Conservation (phyloP, 2,329 filamentous ascomycete genomes). For the Stagonosporopsis vannaccii region DNA sequence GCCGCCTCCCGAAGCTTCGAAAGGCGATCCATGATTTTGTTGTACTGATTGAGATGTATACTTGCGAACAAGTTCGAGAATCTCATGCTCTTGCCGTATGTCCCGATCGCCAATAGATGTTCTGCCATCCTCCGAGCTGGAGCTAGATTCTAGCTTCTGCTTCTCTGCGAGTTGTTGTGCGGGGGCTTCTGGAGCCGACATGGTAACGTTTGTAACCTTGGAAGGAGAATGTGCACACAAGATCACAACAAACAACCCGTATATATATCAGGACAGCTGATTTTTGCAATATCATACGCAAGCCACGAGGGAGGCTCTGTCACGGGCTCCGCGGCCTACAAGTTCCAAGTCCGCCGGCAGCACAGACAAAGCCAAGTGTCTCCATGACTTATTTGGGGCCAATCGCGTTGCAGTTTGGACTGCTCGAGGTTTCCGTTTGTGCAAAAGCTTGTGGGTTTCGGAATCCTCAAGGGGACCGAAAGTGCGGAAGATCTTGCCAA, state of each 20-base stretch:
- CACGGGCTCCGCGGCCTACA: background rate
- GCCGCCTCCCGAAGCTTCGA: conserved; percentile 46
- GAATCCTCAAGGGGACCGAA: background rate
- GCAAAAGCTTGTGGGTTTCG: background rate
- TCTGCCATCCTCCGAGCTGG: conserved; percentile 15
- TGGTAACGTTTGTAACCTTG: background rate
- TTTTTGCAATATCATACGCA: background rate
- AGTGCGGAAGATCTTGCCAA: background rate
- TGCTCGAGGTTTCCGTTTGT: background rate
- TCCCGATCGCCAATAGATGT: conserved; percentile 8
- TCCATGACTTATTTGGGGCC: background rate
- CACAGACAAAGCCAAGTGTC: background rate
- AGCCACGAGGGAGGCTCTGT: background rate
- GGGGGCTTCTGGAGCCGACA: conserved; percentile 10
- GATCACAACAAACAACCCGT: background rate
- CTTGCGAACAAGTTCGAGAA: conserved; percentile 48
- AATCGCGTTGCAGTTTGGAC: background rate
- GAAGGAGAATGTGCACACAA: background rate
- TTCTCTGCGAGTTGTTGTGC: conserved; percentile 2
- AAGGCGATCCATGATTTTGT: conserved; percentile 42
- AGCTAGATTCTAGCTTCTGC: conserved; percentile 16
- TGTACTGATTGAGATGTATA: conserved; percentile 49
- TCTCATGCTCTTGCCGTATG: conserved; percentile 21
- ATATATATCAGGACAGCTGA: background rate
- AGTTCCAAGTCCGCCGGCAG: background rate